Base-by-base conservation (phyloP, 139 green algal genomes). In the Tetraselmis striata region DNA sequence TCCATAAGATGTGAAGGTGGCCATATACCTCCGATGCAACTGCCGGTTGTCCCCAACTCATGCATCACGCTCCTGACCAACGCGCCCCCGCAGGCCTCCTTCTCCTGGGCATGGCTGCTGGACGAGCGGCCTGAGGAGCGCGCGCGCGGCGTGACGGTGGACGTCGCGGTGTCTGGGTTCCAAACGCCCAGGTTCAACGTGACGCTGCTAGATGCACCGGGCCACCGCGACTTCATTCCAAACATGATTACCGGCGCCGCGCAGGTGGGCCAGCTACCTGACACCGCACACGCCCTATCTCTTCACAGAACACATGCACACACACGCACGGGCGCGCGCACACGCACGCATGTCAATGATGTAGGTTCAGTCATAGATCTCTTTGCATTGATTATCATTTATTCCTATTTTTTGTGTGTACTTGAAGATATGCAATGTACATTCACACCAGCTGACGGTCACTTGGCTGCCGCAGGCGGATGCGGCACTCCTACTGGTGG, bases 171-270 rank as follows among this genome's bases (percentile, higher is more conserved):
- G 67, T 87, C 91, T 0, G 78, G 79, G n/a, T 93, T 93, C 59
- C 78, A 89, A 58, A 93, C 90, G 0, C 31, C 32, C 0, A 79
- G 59, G 26, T 83, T 80, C 32, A 79, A 82, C 59, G 89, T 97
- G 29, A 96, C 89, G 22, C 89, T 99, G 75, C 86, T 98, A 32
- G 97, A 99, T 82, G 97, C 97, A 0, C 97, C 97, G 0, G 97
- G 97, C 1, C 97, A 99, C 87, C 81, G 93, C 0, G 96, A 99
- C 90, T 99, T 99, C 86, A 95, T 99, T 27, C 95, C 97, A 29
- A 97, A 97, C 91, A 97, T 98, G 91, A 99, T 99, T 45, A 79
- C 88, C 0, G 97, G 96, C 5, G 91, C 92, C 0, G 86, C 91
- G 0, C 88, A 93, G 83, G 82, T 80, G 32, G 0, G 32, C 5